Base-by-base conservation (phyloP, 2,329 filamentous ascomycete species). In the Scorias spongiosa region DNA sequence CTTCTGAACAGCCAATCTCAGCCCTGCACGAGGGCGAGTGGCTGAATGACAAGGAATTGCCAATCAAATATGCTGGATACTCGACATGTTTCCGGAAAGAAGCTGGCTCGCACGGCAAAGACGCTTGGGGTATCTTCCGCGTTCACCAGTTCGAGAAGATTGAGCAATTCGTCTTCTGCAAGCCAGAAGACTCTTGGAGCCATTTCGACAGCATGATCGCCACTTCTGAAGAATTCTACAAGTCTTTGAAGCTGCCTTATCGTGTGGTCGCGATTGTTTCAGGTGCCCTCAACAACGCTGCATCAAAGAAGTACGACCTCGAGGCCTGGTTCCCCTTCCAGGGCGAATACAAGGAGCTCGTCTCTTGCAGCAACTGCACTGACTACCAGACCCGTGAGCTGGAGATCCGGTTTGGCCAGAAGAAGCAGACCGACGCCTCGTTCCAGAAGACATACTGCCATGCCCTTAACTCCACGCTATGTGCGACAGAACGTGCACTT, bases 101-200 rank as follows among this genome's bases (percentile, higher is more conserved):
- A 63, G 91, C 91, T 36, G 91, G 91, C 43, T 80, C 84, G 15
- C 89, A 91, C 59, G 82, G 87, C 28, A 83, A 86, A 61, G 87
- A 98, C 62, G 89, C 89, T 1, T 98, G 91, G 91, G 91, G 91
- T 45, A 86, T 96, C 49, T 98, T 95, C 75, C 81, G 91, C 51
- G 88, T 96, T 26, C 91, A 98, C 63, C 89, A 98, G 63, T 98
- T 96, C 58, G 89, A 96, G 64, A 95, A 93, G 75, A 76, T 85
- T 43, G 82, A 88, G 59, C 84, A 87, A 67, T 89, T 86, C 59
- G 68, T 85, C 47, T 71, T 84, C 54, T 82, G 82, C 50, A 84
- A 93, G 56, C 87, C 86, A 0, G 86, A 94, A 58, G 80, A 89
- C 57, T 93, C 84, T 40, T 96, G 87, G 87, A 77, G 93, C 60